Evolutionary conservation across 768 basidiomycete species (phyloP), one percentile per base, ranked within the genome.

Genomic region (Pleurotus djamor): DNA sequence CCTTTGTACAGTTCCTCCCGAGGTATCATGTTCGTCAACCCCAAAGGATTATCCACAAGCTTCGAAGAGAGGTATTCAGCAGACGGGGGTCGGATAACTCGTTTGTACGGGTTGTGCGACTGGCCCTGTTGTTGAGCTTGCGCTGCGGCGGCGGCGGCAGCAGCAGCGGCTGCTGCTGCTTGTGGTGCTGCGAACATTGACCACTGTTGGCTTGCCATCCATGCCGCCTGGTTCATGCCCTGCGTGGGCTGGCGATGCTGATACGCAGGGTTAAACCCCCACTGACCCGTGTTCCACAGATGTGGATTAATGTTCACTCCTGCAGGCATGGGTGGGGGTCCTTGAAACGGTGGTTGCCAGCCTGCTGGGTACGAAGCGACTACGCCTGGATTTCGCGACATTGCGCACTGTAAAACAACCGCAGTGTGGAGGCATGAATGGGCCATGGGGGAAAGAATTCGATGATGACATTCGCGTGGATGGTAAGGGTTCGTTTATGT

Each of bases 1-100:
- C 62, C 67, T 35, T 70, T 72, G 37, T 72, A 69, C 50, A 68
- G 63, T 62, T 79, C 65, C 66, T 76, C 63, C 14, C 45, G 45
- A 58, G 82, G 81, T 45, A 87, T 78, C 86, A 90, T 88, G 54
- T 83, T 79, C 60, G 80, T 74, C 17, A 92, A 76, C 35, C 85
- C 86, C 4, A 92, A 72, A 0, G 85, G 84, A 68, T 92, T 91
- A 51, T 86, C 77, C 1, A 74, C 65, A 32, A 92, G 69, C 65
- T 79, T 69, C 3, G 81, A 82, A 3, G 80, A 79, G 68, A 87
- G 82, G 69, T 92, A 92, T 59, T 83, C 85, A 1, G 82, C 81
- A 63, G 86, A 86, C 4, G 87, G 83, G 0, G 80, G 79, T 45
- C 79, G 83, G n/a, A 83, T 79, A 9, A 76, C 65, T 16, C 85